phyloP scores from a whole-genome alignment of 305 asterid genomes.

The Fraxinus nigra region DNA sequence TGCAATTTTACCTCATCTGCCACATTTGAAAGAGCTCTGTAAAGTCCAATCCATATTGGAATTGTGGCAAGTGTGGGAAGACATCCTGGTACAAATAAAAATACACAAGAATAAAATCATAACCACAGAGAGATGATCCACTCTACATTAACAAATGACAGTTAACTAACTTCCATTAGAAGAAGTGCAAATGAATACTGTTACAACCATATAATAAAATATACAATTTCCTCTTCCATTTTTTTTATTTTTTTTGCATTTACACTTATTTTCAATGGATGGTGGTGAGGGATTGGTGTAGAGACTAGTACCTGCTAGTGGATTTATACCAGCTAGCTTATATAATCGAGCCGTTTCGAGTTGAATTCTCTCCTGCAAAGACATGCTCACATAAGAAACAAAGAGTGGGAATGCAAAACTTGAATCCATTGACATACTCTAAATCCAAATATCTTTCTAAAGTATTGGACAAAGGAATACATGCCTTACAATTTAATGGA shows the following conservation, averaged over 20 bases:
- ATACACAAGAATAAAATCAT: slow-evolving; percentile 7
- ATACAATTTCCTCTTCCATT: background rate
- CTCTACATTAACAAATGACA: slow-evolving; percentile 7
- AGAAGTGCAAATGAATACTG: background rate
- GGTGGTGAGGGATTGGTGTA: slow-evolving; percentile 6
- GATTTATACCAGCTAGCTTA: slow-evolving; percentile 95
- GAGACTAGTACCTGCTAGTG: slow-evolving; percentile 75
- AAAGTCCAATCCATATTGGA: slow-evolving; percentile 98
- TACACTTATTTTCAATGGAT: background rate
- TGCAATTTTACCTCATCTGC: slow-evolving; percentile 78
- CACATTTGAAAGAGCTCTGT: slow-evolving; percentile 95
- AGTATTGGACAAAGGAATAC: slow-evolving; percentile 6
- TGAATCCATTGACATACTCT: background rate
- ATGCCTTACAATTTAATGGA: background rate
- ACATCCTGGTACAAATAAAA: slow-evolving; percentile 59
- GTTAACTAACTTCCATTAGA: slow-evolving; percentile 9
- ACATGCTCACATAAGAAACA: slow-evolving; percentile 20
- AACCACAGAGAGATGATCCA: slow-evolving; percentile 2
- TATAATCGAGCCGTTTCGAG: slow-evolving; percentile 93
- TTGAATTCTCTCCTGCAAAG: slow-evolving; percentile 86
- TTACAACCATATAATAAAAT: background rate
- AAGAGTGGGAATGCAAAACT: slow-evolving; percentile 1
- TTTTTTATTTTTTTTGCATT: background rate
- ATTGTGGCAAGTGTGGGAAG: slow-evolving; percentile 98
- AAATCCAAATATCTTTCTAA: slow-evolving; percentile 5